Evolutionary conservation across 169 alveolate species (phyloP), one percentile per base, ranked within the genome.

Genomic region (Plasmodium cynomolgi): DNA sequence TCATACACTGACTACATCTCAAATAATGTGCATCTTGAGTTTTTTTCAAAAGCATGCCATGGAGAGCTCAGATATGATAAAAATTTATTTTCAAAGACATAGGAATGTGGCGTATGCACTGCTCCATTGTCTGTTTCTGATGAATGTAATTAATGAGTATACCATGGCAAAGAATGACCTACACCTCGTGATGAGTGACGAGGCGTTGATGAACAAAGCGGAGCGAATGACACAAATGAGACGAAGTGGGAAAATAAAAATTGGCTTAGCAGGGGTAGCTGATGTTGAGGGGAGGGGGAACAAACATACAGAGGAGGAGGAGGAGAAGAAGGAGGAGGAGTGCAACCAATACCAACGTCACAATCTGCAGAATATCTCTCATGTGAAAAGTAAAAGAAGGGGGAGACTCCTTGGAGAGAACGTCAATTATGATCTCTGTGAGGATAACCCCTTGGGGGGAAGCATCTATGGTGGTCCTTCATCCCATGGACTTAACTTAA

Each of bases 41-140:
- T 95, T 92, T 62, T 93, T 95, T 95, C 75, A 95, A 83, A 95
- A 95, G 15, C 84, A 84, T 20, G 84, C 94, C 29, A 37, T 72
- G 23, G 90, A 95, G 31, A 92, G 92, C 33, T 79, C 84, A 20
- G 91, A 58, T 1, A 77, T 82, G n/a, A 92, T 95, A 23, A 92
- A 91, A 58, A 71, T 85, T 5, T 91, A 77, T 74, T 86, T 95
- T 2, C 91, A 84, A 20, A 94, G 90, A 26, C 93, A 95, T 29
- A 85, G 73, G 58, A 92, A 50, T 50, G 93, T 95, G 47, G 93
- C 96, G 1, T 95, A 95, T 58, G 96, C 96, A 23, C 71, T 95
- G 26, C 91, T 95, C 8, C 97, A 95, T 47, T 92, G 96, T 56
- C 91, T 93, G 33, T 95, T 92, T 23, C 86, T 95, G 15, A 23